A percentile compares a stretch with the other conserved stretches of the same genome.
Evolutionary conservation across 257 asterid genomes (phyloP).

Genomic region (Osmanthus fragrans): DNA sequence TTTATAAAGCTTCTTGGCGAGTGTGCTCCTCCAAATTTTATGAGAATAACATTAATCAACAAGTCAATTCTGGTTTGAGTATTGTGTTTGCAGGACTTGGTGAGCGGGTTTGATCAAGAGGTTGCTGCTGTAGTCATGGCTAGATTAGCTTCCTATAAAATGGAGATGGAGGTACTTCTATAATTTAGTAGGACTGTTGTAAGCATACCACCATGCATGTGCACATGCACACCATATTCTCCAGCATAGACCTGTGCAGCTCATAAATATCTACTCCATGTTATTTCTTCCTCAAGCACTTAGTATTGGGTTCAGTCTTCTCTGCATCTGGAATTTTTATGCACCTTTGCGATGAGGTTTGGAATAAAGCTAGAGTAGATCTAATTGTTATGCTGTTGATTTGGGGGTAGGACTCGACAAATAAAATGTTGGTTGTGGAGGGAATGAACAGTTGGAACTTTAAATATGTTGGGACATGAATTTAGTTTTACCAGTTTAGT

Average conservation of each 20-base stretch:
- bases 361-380: not conserved
- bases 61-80: conserved; percentile 17
- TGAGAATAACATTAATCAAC: conserved; percentile 17
- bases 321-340: not conserved
- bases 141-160: conserved; percentile 88
- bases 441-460: not conserved
- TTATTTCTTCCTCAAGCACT: not conserved
- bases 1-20: not conserved
- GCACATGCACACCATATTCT: not conserved
- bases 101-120: conserved; percentile 98
- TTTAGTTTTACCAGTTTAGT: not conserved
- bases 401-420: not conserved
- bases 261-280: not conserved
- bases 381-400: not conserved
- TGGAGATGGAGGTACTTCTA: conserved; percentile 85
- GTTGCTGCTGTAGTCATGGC: conserved; percentile 94
- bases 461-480: not conserved
- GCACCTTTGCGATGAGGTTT: not conserved
- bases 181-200: not conserved
- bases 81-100: conserved; percentile 60
- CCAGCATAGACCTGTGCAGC: not conserved
- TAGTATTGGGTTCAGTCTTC: conserved; percentile 2
- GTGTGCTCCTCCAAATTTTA: not conserved
- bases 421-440: not conserved
- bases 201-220: not conserved